These are phyloP conservation scores for Zostera marina DNA, from an alignment of 116 monocot genomes.

Conservation along the genomic window DNA sequence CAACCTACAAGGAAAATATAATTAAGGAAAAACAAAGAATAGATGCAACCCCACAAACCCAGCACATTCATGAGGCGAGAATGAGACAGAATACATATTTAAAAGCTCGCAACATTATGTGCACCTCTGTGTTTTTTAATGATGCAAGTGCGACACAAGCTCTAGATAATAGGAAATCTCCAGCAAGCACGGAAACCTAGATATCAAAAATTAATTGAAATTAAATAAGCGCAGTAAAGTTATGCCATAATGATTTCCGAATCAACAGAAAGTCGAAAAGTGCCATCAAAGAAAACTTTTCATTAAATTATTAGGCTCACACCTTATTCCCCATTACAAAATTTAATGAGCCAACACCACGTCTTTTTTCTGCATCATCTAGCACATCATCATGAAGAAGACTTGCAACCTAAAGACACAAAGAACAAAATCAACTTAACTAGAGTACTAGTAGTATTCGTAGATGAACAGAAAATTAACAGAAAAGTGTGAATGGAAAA, in stretches of 20 bases:
- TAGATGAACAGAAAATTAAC: neutral
- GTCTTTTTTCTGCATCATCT: conserved; percentile 93
- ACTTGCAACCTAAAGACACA: conserved; percentile 61
- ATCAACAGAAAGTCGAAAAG: neutral
- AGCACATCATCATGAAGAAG: conserved; percentile 98
- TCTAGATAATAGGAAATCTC: conserved; percentile 84
- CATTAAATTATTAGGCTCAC: neutral
- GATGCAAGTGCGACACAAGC: conserved; percentile 84
- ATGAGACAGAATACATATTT: too few relatives aligned
- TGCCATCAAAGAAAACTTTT: neutral
- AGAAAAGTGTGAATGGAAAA: neutral
- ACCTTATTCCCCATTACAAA: conserved; percentile 98
- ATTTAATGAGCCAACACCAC: conserved; percentile 84
- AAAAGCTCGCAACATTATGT: too few relatives aligned
- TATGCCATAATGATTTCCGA: neutral
- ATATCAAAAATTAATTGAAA: conserved; percentile 1
- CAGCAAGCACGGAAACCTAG: conserved; percentile 91
- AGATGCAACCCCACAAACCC: too few relatives aligned
- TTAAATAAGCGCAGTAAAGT: neutral
- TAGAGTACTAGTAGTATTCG: neutral
- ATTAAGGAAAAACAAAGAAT: neutral
- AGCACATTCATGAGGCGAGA: too few relatives aligned
- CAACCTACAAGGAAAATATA: conserved; percentile 41
- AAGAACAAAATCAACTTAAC: neutral
- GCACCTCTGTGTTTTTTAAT: conserved; percentile 81